A percentile compares a stretch with the other conserved stretches of the same genome.
These are phyloP conservation scores for Ophiosphaerella narmari DNA, from an alignment of 2,329 filamentous ascomycete species.

Conservation along the genomic window DNA sequence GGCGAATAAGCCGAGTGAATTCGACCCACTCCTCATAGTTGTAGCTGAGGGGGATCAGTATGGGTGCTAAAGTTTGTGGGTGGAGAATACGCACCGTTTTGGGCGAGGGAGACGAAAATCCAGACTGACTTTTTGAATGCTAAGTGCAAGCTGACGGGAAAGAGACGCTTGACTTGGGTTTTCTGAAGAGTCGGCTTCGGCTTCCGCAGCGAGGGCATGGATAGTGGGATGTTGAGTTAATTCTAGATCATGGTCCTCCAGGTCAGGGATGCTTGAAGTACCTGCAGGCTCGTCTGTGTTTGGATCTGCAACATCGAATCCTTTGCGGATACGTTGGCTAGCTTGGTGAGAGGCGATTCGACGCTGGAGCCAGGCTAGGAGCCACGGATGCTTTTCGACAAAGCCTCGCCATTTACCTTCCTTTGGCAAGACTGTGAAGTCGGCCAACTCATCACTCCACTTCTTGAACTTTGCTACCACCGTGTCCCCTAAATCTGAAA, in stretches of 20 bases:
- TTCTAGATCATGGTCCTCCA: slow-evolving; percentile 11
- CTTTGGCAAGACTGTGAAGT: slow-evolving; percentile 69
- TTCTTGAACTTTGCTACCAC: slow-evolving; percentile 70
- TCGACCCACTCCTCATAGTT: slow-evolving; percentile 85
- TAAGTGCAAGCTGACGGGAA: slow-evolving; percentile 65
- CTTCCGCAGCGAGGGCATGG: slow-evolving; percentile 14
- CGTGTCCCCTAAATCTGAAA: slow-evolving; percentile 69
- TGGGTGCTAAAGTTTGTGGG: no score
- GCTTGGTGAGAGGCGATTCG: slow-evolving; percentile 42
- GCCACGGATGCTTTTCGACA: slow-evolving; percentile 53
- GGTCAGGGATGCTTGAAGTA: background rate
- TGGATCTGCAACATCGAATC: slow-evolving; percentile 52
- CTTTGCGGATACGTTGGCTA: slow-evolving; percentile 51
- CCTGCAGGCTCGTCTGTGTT: slow-evolving; percentile 16
- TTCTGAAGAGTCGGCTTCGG: slow-evolving; percentile 7
- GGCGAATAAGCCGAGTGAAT: slow-evolving; percentile 75
- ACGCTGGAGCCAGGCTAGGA: slow-evolving; percentile 42
- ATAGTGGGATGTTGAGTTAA: slow-evolving; percentile 11
- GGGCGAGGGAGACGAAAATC: slow-evolving; percentile 64
- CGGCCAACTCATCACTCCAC: slow-evolving; percentile 64
- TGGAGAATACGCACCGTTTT: slow-evolving; percentile 48
- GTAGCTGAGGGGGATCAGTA: slow-evolving; percentile 53
- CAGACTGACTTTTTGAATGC: slow-evolving; percentile 69
- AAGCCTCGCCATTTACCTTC: slow-evolving; percentile 59
- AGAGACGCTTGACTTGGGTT: slow-evolving; percentile 56